A percentile compares a stretch with the other conserved stretches of the same genome.
phyloP scores from a whole-genome alignment of 495 filamentous ascomycete species.

The Cercophora samala region DNA sequence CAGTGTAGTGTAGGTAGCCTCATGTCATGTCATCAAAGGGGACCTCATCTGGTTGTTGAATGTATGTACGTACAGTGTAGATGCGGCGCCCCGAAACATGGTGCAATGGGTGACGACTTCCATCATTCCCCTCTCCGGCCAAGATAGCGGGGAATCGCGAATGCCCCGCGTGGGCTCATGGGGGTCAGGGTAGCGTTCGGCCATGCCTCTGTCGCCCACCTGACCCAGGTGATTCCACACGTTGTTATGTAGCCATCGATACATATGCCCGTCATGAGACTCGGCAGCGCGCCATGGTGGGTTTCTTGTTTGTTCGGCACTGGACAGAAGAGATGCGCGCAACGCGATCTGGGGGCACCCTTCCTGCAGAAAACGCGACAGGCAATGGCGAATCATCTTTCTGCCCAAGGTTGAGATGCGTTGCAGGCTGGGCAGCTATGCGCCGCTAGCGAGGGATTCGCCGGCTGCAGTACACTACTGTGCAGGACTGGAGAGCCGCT shows the following conservation, averaged over 20 bases:
- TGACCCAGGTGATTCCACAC: background rate
- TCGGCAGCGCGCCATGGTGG: background rate
- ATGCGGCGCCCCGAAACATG: background rate
- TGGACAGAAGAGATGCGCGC: slow-evolving; percentile 6
- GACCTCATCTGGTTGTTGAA: background rate
- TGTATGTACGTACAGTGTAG: no score
- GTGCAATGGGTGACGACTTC: background rate
- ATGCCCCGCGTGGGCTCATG: background rate
- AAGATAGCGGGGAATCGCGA: background rate
- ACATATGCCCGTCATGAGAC: background rate
- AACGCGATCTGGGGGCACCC: slow-evolving; percentile 16
- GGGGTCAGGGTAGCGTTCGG: background rate
- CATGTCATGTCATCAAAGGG: background rate
- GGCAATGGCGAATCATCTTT: slow-evolving; percentile 19
- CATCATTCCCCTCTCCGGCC: background rate
- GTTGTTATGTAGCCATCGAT: no score
- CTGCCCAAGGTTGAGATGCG: slow-evolving; percentile 23
- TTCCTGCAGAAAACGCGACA: slow-evolving; percentile 19
- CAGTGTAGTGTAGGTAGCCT: no score
- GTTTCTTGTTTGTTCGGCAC: background rate
- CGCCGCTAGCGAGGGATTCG: slow-evolving; percentile 21
- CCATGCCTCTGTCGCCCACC: background rate
- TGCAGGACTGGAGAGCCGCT: background rate
- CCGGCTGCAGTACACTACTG: no score
- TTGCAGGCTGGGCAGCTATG: slow-evolving; percentile 37